These are phyloP conservation scores for Danielozyma ontarioensis DNA, from an alignment of 805 yeast species.

Conservation along the genomic window DNA sequence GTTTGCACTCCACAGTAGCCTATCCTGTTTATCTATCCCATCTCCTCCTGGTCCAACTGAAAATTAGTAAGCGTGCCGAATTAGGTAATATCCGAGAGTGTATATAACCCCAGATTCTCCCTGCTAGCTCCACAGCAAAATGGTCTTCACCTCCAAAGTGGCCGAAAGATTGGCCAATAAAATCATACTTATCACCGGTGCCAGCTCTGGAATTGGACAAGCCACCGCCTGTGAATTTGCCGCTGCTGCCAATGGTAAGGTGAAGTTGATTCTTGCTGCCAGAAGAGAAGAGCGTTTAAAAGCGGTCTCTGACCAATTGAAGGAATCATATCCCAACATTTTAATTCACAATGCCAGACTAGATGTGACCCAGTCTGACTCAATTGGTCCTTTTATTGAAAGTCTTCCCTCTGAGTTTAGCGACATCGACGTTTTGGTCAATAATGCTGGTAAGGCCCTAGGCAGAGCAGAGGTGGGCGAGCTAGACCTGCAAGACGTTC, in stretches of 20 bases:
- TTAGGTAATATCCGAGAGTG: too few relatives aligned
- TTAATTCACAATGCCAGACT: constrained; percentile 25
- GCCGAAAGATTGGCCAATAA: constrained; percentile 36
- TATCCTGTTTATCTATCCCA: too few relatives aligned
- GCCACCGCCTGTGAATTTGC: constrained; percentile 39
- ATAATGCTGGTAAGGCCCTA: constrained; percentile 38
- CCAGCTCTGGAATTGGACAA: constrained; percentile 40
- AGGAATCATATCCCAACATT: constrained; percentile 17
- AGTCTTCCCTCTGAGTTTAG: constrained; percentile 29
- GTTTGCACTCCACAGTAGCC: too few relatives aligned
- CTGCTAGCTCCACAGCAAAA: constrained; percentile 45
- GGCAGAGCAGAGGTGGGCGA: constrained; percentile 29
- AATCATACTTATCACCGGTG: constrained; percentile 35
- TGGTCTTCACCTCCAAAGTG: constrained; percentile 34
- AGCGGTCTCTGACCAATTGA: constrained; percentile 20
- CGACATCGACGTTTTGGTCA: constrained; percentile 33
- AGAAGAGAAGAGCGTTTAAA: constrained; percentile 28
- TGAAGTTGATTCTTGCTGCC: constrained; percentile 33
- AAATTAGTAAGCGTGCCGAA: too few relatives aligned
- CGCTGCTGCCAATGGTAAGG: constrained; percentile 31
- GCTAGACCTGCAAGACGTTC: constrained; percentile 23
- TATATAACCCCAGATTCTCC: constrained; percentile 81
- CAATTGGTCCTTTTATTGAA: constrained; percentile 24
- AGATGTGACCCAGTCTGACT: constrained; percentile 24
- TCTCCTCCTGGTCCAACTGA: too few relatives aligned